Percentiles rank a stretch among this genome's conserved stretches.
These are phyloP conservation scores for Penicillium maclennaniae DNA, from an alignment of 495 filamentous ascomycete genomes.

Conservation along the genomic window DNA sequence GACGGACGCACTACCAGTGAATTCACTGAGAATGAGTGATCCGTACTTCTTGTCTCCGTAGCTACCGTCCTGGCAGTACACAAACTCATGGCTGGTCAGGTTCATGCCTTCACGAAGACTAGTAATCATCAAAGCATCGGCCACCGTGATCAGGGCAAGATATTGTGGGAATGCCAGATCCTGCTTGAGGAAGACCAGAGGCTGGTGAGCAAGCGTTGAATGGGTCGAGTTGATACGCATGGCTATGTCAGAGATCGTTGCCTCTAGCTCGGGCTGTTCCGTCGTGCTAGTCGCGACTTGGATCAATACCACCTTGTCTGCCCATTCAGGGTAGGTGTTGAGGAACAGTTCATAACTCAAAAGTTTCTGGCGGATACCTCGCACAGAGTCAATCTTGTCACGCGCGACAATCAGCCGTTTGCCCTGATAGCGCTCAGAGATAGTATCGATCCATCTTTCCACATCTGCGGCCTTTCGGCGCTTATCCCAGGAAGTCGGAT, in stretches of 20 bases:
- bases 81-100: conserved; percentile 84
- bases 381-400: conserved; percentile 87
- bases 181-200: conserved; percentile 90
- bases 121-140: conserved; percentile 88
- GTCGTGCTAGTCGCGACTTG: conserved; percentile 88
- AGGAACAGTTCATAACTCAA: conserved; percentile 91
- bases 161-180: conserved; percentile 89
- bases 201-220: conserved; percentile 83
- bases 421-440: conserved; percentile 73
- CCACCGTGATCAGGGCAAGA: conserved; percentile 79
- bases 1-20: conserved; percentile 83
- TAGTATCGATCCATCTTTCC: conserved; percentile 68
- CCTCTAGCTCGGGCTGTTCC: conserved; percentile 80
- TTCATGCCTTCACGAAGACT: conserved; percentile 96
- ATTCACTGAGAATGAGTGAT: conserved; percentile 86
- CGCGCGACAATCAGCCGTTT: conserved; percentile 88
- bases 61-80: conserved; percentile 89
- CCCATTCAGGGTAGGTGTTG: conserved; percentile 86
- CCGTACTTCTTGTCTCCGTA: conserved; percentile 70
- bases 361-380: conserved; percentile 87
- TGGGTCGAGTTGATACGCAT: conserved; percentile 86
- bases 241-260: conserved; percentile 85
- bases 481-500: conserved; percentile 68
- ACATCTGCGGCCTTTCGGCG: conserved; percentile 72
- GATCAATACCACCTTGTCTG: conserved; percentile 80